Conservation (phyloP, 305 asterid species). For the Solanum hybrid region DNA sequence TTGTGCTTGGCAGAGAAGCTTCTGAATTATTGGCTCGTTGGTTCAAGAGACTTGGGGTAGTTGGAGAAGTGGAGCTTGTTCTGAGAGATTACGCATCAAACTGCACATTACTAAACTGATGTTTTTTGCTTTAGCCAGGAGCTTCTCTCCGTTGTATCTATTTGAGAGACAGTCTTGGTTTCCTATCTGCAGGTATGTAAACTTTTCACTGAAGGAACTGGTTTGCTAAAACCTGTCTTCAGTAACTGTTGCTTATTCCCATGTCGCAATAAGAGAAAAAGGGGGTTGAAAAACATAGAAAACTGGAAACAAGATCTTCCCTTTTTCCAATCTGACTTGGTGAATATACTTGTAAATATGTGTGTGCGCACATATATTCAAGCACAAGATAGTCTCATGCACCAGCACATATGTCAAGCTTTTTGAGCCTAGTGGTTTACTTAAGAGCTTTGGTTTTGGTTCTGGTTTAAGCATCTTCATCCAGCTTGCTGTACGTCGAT, state of each 20-base stretch:
- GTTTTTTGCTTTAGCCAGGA: background rate
- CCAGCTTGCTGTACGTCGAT: background rate
- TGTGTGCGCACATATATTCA: background rate
- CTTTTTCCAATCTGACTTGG: background rate
- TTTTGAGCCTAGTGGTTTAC: background rate
- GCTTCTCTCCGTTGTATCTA: background rate
- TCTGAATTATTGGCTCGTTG: constrained; percentile 53
- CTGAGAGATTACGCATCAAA: constrained; percentile 42
- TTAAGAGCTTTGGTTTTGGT: background rate
- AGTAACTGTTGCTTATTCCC: background rate
- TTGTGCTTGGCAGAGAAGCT: constrained; percentile 50
- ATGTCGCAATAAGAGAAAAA: background rate
- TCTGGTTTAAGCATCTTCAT: background rate
- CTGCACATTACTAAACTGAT: constrained; percentile 13
- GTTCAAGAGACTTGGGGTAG: constrained; percentile 62
- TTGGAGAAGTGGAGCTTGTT: constrained; percentile 62
- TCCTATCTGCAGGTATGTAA: background rate
- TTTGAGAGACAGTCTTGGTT: background rate
- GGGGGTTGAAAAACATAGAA: background rate
- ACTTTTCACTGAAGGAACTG: background rate
- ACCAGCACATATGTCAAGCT: background rate
- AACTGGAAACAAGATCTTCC: background rate
- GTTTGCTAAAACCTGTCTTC: background rate
- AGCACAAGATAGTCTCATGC: background rate
- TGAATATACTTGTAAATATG: background rate